Evolutionary conservation across 2,329 filamentous ascomycete species (phyloP).

Genomic region (Corynespora cassiicola): DNA sequence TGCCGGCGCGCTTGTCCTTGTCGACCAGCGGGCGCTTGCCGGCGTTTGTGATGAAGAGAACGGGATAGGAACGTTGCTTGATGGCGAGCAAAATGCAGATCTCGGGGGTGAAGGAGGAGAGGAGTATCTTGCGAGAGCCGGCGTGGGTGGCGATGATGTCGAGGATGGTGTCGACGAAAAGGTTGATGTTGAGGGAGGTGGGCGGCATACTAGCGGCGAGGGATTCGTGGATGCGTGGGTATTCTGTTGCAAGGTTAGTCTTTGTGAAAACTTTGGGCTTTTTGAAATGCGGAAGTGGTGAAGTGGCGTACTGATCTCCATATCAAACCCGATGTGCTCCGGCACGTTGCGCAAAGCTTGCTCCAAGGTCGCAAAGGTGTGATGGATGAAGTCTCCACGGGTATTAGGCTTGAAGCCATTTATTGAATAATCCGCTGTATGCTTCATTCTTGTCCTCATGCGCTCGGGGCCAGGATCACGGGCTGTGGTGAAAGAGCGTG

Average conservation of each 20-base stretch:
- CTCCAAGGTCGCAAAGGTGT: slow-evolving; percentile 47
- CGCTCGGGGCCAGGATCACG: slow-evolving; percentile 4
- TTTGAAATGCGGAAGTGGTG: slow-evolving; percentile 21
- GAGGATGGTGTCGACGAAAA: slow-evolving; percentile 47
- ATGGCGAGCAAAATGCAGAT: slow-evolving; percentile 41
- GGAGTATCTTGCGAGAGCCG: slow-evolving; percentile 37
- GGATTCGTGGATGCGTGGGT: slow-evolving; percentile 49
- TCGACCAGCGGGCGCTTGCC: slow-evolving; percentile 17
- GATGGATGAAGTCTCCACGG: slow-evolving; percentile 46
- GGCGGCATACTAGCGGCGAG: slow-evolving; percentile 40
- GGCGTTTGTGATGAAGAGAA: slow-evolving; percentile 44
- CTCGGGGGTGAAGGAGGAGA: slow-evolving; percentile 44
- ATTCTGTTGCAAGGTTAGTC: no score
- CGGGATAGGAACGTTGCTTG: slow-evolving; percentile 42
- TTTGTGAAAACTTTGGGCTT: no score
- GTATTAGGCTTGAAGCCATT: slow-evolving; percentile 52
- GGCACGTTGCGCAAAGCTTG: slow-evolving; percentile 46
- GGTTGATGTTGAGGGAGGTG: slow-evolving; percentile 48
- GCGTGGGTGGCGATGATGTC: slow-evolving; percentile 31
- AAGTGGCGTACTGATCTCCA: slow-evolving; percentile 51
- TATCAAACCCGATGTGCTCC: slow-evolving; percentile 44
- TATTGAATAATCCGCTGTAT: slow-evolving; percentile 48
- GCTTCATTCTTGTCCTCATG: slow-evolving; percentile 32
- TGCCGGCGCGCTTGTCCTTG: slow-evolving; percentile 37
- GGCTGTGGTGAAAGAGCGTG: slow-evolving; percentile 4